These are phyloP conservation scores for Erythrophleum ivorense DNA, from an alignment of 331 rosid species.

Conservation along the genomic window DNA sequence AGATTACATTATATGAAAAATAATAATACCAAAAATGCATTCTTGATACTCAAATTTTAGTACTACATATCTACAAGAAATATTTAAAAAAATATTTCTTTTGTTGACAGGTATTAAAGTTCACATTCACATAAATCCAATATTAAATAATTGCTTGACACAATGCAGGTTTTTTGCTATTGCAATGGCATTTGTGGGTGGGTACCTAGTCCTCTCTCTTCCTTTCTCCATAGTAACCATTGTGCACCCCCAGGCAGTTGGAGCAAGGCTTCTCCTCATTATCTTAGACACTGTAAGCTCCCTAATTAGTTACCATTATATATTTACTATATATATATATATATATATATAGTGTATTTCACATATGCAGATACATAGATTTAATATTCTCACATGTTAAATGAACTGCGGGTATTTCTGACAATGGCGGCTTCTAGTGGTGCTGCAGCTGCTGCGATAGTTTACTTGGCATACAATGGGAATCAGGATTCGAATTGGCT, in stretches of 20 bases:
- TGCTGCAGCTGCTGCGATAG: conserved; percentile 73
- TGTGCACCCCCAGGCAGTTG: conserved; percentile 68
- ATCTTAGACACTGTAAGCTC: conserved; percentile 70
- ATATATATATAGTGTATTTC: too few species aligned
- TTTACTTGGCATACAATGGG: conserved; percentile 85
- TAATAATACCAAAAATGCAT: too few species aligned
- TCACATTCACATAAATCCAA: too few species aligned
- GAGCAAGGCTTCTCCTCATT: conserved; percentile 65
- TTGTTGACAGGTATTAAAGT: too few species aligned
- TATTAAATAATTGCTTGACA: not conserved
- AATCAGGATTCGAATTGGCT: conserved; percentile 75
- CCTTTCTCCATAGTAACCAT: conserved; percentile 75
- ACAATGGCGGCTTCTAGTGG: conserved; percentile 68
- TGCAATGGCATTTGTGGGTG: conserved; percentile 74
- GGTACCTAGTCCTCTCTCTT: conserved; percentile 77
- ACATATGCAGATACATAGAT: too few species aligned
- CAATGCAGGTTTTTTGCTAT: conserved; percentile 78
- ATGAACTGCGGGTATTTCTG: conserved; percentile 60
- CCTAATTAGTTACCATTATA: not conserved
- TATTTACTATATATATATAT: not conserved
- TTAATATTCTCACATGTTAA: not conserved
- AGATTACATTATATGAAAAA: too few species aligned
- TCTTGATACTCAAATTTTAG: too few species aligned
- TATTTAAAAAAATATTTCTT: too few species aligned
- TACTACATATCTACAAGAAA: too few species aligned